Conservation (phyloP, 495 filamentous ascomycete species). For the Bathelium albidoporum region DNA sequence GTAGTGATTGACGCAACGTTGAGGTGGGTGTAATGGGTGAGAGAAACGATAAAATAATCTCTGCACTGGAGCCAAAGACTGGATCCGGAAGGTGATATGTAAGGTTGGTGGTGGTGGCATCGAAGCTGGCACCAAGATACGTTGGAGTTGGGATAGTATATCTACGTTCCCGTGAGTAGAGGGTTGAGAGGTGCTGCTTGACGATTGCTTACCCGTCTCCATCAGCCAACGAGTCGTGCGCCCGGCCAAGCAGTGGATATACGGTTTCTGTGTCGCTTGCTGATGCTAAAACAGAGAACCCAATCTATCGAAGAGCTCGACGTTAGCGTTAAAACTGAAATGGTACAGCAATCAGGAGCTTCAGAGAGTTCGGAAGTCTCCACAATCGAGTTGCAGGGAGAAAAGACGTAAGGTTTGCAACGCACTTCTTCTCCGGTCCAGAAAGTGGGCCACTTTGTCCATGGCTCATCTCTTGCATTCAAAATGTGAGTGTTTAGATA, state of each 20-base stretch:
- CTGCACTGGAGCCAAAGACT: constrained; percentile 28
- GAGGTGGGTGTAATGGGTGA: constrained; percentile 91
- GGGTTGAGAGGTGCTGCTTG: background rate
- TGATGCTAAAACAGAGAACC: constrained; percentile 69
- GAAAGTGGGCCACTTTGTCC: constrained; percentile 91
- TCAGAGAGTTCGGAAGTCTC: background rate
- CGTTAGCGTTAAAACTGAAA: constrained; percentile 3
- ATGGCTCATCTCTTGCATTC: constrained; percentile 70
- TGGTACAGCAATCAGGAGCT: too few species aligned
- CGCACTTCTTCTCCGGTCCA: constrained; percentile 68
- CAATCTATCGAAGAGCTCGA: constrained; percentile 41
- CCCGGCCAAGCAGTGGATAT: constrained; percentile 80
- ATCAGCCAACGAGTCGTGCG: constrained; percentile 63
- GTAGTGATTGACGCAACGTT: constrained; percentile 80
- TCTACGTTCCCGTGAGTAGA: constrained; percentile 19
- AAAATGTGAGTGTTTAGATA: constrained; percentile 85
- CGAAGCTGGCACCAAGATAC: constrained; percentile 73
- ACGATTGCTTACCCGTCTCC: constrained; percentile 36
- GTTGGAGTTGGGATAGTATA: constrained; percentile 60
- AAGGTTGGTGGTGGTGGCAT: constrained; percentile 87
- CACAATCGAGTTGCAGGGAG: background rate
- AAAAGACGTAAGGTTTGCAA: background rate
- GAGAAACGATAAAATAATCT: constrained; percentile 73
- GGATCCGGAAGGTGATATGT: constrained; percentile 61
- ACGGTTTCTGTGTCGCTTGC: constrained; percentile 58